A percentile compares a stretch with the other conserved stretches of the same genome.
phyloP scores from a whole-genome alignment of 352 stramenopile genomes.

The Globisporangium takayamanum region DNA sequence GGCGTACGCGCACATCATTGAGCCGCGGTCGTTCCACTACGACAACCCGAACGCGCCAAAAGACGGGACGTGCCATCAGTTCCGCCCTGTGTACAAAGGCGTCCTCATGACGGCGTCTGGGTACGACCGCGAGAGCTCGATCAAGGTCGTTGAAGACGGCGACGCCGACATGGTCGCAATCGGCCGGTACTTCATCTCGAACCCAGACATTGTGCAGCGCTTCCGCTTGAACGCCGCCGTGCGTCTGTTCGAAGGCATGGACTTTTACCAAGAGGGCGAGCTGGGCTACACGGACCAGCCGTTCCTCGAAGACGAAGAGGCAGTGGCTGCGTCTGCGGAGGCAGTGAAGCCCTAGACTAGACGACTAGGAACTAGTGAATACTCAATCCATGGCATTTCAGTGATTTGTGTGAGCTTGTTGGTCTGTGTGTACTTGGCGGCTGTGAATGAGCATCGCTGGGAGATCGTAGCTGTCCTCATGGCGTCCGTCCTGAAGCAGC shows the following conservation, averaged over 20 bases:
- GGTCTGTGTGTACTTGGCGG: no score
- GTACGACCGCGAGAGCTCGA: conserved; percentile 41
- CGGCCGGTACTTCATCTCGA: conserved; percentile 68
- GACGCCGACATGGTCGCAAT: conserved; percentile 58
- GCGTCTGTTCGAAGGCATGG: conserved; percentile 33
- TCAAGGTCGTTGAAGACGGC: conserved; percentile 42
- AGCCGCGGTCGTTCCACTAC: conserved; percentile 44
- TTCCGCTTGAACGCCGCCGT: conserved; percentile 39
- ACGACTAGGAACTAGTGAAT: no score
- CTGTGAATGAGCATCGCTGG: no score
- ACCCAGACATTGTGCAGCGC: conserved; percentile 61
- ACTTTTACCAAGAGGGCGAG: conserved; percentile 39
- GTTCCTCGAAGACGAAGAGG: conserved; percentile 22
- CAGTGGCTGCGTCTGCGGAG: no score
- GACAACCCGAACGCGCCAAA: conserved; percentile 27
- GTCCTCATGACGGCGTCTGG: conserved; percentile 52
- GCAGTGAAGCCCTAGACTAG: no score
- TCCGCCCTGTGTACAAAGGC: conserved; percentile 56
- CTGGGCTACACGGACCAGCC: conserved; percentile 51
- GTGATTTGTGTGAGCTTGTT: no score
- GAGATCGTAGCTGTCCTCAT: no score
- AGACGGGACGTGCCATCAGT: conserved; percentile 36
- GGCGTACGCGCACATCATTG: conserved; percentile 54
- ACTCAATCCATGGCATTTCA: no score
- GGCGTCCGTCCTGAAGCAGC: no score